Percentiles rank a stretch among this genome's conserved stretches.
Conservation (phyloP, 352 stramenopile genomes). For the Peronospora destructor region DNA sequence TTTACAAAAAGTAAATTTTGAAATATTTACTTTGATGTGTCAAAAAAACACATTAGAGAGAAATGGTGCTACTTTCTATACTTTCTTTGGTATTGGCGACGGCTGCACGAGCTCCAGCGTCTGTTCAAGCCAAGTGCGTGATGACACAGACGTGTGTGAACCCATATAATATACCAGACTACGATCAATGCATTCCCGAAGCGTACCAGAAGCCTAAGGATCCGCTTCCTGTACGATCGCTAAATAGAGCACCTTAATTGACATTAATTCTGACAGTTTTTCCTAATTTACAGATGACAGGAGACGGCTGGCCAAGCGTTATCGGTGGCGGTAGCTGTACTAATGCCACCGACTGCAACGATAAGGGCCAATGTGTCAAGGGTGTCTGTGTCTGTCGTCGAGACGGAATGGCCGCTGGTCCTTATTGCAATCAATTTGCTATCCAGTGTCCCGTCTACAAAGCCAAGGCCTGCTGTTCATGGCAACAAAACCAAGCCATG, state of each 20-base stretch:
- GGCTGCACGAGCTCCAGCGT: neutral
- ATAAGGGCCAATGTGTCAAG: constrained; percentile 47
- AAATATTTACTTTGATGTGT: neutral
- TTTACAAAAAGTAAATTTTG: too few species aligned
- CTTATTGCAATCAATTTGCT: constrained; percentile 61
- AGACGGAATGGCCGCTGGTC: constrained; percentile 62
- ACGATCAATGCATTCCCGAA: constrained; percentile 64
- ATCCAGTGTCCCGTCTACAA: constrained; percentile 86
- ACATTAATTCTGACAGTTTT: neutral
- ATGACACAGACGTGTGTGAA: constrained; percentile 82
- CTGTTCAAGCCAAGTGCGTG: constrained; percentile 35
- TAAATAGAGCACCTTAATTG: neutral
- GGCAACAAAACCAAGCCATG: constrained; percentile 86
- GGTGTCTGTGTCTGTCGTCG: constrained; percentile 42
- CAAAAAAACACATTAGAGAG: constrained; percentile 1
- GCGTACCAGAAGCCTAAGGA: constrained; percentile 35
- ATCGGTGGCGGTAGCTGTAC: constrained; percentile 58
- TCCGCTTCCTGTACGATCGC: constrained; percentile 28
- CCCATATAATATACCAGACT: constrained; percentile 61
- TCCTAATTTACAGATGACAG: constrained; percentile 18
- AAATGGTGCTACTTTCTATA: constrained; percentile 8
- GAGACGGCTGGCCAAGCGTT: constrained; percentile 37
- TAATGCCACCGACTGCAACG: constrained; percentile 46
- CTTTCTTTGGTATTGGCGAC: constrained; percentile 12
- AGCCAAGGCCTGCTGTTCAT: constrained; percentile 74